Base-by-base conservation (phyloP, 495 filamentous ascomycete species). In the Platismatia glauca region DNA sequence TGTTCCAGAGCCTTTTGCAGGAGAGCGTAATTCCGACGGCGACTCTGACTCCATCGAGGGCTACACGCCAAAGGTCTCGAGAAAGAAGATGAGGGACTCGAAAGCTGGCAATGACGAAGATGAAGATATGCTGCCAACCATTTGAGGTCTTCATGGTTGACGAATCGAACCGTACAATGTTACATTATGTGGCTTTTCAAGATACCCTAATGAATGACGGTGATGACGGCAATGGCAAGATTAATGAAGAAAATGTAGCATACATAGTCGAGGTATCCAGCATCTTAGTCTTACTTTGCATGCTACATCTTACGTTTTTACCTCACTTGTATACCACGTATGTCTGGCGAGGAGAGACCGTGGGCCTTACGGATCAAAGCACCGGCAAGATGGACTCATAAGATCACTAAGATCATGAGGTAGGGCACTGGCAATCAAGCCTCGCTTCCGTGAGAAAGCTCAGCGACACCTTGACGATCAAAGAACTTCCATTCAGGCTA, bases 401-500 rank as follows among this genome's bases (percentile, higher is more conserved):
- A 29, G 8, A 57, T 46, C 22, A 46, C 24, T n/a, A n/a, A n/a
- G n/a, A n/a, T n/a, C n/a, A n/a, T n/a, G 29, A 41, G 41, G 41
- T 43, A 57, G 33, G 34, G 44, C 16, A 63, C 24, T 94, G 90
- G 90, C 90, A 84, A 89, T 95, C 90, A 89, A 95, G 89, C 89
- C 69, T 94, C 84, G 83, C 89, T 88, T 74, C 77, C 78, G 70
- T 55, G 66, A 72, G 73, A 76, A 82, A 86, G 90, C 82, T 92
- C 87, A 72, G 89, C 89, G 90, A 95, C 90, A 94, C 90, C 90
- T 92, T 80, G 76, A 78, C 76, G 79, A 78, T 79, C 73, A 77
- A 81, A 81, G 77, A 79, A 81, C 77, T 82, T 82, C 81, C 79
- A 81, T 85, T 84, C 70, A 72, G 73, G 71, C 50, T 62, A 76